Evolutionary conservation across 352 stramenopile genomes (phyloP).

Genomic region (Globisporangium middletonii): DNA sequence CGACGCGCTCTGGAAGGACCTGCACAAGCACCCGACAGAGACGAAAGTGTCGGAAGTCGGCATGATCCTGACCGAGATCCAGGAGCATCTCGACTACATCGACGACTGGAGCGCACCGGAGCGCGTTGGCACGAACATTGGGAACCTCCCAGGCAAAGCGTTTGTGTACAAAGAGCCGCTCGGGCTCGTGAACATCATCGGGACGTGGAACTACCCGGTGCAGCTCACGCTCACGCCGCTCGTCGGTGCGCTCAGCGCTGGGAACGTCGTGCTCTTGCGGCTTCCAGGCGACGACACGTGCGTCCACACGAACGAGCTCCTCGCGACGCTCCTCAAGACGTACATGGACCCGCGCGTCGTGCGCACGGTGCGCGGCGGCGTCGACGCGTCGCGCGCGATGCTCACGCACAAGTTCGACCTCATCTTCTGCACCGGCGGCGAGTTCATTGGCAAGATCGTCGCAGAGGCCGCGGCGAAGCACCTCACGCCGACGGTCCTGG

Average conservation of each 20-base stretch:
- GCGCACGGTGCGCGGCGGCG: slow-evolving; percentile 70
- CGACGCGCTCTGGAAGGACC: slow-evolving; percentile 53
- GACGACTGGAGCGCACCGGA: slow-evolving; percentile 55
- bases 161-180: slow-evolving; percentile 67
- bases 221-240: slow-evolving; percentile 71
- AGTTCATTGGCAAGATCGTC: slow-evolving; percentile 84
- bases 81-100: slow-evolving; percentile 68
- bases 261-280: slow-evolving; percentile 92
- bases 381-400: slow-evolving; percentile 78
- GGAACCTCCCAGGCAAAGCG: slow-evolving; percentile 47
- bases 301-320: slow-evolving; percentile 41
- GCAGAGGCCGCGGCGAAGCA: slow-evolving; percentile 87
- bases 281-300: slow-evolving; percentile 84
- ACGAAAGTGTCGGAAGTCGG: slow-evolving; percentile 42
- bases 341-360: slow-evolving; percentile 76
- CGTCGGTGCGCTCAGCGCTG: slow-evolving; percentile 68
- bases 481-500: slow-evolving; percentile 91
- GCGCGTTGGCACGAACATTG: slow-evolving; percentile 40
- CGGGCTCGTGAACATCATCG: slow-evolving; percentile 86
- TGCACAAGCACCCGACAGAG: slow-evolving; percentile 75
- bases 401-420: slow-evolving; percentile 54
- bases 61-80: slow-evolving; percentile 52
- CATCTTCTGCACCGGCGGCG: slow-evolving; percentile 54
- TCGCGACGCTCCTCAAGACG: slow-evolving; percentile 59
- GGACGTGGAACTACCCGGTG: slow-evolving; percentile 92